Percentiles rank a stretch among this genome's conserved stretches.
Conservation (phyloP, 1,139 yeast genomes). For the Hanseniaspora gamundiae region DNA sequence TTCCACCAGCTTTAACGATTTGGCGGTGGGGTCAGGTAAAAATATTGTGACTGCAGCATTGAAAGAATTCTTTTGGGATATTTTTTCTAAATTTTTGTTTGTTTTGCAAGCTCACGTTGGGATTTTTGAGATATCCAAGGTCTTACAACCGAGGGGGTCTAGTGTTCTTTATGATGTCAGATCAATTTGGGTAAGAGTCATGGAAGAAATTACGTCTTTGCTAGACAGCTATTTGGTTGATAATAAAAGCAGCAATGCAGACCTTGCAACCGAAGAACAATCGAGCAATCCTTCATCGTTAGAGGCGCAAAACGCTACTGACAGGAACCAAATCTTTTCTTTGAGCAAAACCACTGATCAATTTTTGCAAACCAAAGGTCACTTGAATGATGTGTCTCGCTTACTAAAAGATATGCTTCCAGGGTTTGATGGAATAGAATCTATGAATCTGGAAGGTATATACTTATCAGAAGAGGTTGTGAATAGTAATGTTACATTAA, state of each 20-base stretch:
- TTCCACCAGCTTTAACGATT: slow-evolving; percentile 14
- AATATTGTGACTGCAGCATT: slow-evolving; percentile 48
- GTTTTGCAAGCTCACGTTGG: slow-evolving; percentile 64
- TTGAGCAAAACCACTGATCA: slow-evolving; percentile 22
- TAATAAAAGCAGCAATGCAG: slow-evolving; percentile 5
- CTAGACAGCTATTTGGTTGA: slow-evolving; percentile 45
- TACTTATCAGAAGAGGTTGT: slow-evolving; percentile 48
- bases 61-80: slow-evolving; percentile 57
- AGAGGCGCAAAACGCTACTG: slow-evolving; percentile 5
- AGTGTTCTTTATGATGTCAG: slow-evolving; percentile 33
- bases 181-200: slow-evolving; percentile 46
- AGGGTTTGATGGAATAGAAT: slow-evolving; percentile 35
- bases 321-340: slow-evolving; percentile 28
- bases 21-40: slow-evolving; percentile 19
- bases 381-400: slow-evolving; percentile 34
- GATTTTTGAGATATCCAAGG: slow-evolving; percentile 41
- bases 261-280: not conserved
- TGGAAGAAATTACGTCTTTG: slow-evolving; percentile 45
- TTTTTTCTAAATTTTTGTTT: slow-evolving; percentile 50
- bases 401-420: slow-evolving; percentile 50
- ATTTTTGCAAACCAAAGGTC: slow-evolving; percentile 22
- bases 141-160: slow-evolving; percentile 21
- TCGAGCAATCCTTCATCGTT: too few species aligned
- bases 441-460: slow-evolving; percentile 24
- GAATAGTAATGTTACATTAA: slow-evolving; percentile 52